Evolutionary conservation across 2,329 filamentous ascomycete genomes (phyloP), one percentile per base, ranked within the genome.

Genomic region (Hypocrella siamensis): DNA sequence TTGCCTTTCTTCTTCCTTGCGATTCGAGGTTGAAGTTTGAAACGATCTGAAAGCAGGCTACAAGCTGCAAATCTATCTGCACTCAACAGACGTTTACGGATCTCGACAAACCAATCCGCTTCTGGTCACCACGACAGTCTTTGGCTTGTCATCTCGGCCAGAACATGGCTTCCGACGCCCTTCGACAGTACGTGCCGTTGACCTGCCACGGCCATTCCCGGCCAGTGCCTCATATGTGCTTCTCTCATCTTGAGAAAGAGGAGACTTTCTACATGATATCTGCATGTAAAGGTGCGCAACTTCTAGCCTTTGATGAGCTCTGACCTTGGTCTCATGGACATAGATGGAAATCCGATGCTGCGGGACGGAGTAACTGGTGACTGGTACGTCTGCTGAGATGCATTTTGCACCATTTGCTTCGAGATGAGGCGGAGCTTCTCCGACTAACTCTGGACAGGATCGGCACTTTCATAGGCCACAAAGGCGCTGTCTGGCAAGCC

Each of bases 281-380:
- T 17, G 85, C 86, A 42, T 90, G 84, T 65, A 93, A 93, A 67
- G 79, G 79, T 83, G 46, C 34, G 53, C 28, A n/a, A n/a, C n/a
- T n/a, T n/a, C n/a, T n/a, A n/a, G n/a, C n/a, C n/a, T n/a, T n/a
- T n/a, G n/a, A n/a, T n/a, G n/a, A n/a, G n/a, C n/a, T n/a, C n/a
- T n/a, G 21, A 24, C 21, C 21, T 12, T 24, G 7, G n/a, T 14
- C n/a, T 14, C n/a, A 22, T 7, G 12, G 26, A 7, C 36, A 34
- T 54, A 86, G 90, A 98, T 64, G 88, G 88, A 49, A 96, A 96
- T 53, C 90, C 90, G 31, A 96, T 96, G 86, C 79, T 98, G 45
- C 82, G 90, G 42, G 84, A 96, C 60, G 90, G 90, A 40, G 71
- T 92, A 38, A 98, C 88, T 30, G 90, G 90, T 36, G 86, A 94